Conservation (phyloP, 805 yeast genomes). For the Debaryomyces tyrocola region DNA sequence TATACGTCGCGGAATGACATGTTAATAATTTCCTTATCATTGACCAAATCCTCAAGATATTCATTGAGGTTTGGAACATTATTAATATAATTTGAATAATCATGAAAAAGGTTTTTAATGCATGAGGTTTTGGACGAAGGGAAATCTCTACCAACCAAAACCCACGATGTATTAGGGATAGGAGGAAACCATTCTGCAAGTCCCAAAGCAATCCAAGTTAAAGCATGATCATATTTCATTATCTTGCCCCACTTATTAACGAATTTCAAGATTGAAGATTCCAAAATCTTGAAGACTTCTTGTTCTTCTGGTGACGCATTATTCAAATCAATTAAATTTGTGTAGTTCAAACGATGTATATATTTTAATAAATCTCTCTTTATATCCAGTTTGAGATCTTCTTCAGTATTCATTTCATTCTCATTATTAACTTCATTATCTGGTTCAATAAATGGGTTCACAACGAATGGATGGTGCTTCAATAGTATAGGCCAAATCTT, state of each 20-base stretch:
- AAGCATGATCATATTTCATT: constrained; percentile 75
- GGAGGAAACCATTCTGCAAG: constrained; percentile 90
- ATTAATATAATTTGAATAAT: constrained; percentile 39
- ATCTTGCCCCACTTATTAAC: constrained; percentile 75
- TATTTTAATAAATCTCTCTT: constrained; percentile 62
- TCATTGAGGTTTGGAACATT: constrained; percentile 25
- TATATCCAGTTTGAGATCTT: constrained; percentile 36
- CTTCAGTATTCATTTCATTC: constrained; percentile 13
- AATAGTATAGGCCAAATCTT: constrained; percentile 83
- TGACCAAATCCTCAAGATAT: constrained; percentile 20
- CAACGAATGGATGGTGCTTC: constrained; percentile 81
- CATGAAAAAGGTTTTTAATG: constrained; percentile 33
- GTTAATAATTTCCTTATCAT: constrained; percentile 24
- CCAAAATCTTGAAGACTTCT: constrained; percentile 55
- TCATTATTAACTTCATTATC: constrained; percentile 40
- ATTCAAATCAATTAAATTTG: constrained; percentile 19
- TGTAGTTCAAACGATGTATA: constrained; percentile 45
- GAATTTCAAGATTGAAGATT: constrained; percentile 62
- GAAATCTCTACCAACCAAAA: constrained; percentile 53
- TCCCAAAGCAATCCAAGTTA: constrained; percentile 86
- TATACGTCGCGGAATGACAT: constrained; percentile 66
- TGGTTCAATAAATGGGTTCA: constrained; percentile 69
- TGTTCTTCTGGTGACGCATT: constrained; percentile 42
- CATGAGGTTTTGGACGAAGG: constrained; percentile 25
- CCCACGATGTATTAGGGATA: constrained; percentile 50